Evolutionary conservation across 2,329 filamentous ascomycete genomes (phyloP).

Genomic region (Clarireedia sp.): DNA sequence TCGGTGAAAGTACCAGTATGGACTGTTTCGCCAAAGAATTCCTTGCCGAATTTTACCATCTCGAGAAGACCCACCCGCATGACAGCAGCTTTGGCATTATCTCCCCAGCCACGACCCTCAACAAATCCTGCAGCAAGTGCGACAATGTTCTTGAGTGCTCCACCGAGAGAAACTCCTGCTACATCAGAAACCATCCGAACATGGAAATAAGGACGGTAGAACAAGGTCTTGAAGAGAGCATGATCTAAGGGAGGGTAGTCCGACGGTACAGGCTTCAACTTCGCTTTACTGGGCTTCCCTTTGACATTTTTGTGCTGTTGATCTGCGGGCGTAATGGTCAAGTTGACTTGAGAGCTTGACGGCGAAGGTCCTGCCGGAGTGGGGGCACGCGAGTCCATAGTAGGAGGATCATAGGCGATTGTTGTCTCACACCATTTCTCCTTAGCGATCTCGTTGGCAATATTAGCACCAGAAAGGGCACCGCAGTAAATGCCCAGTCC

Average conservation of each 20-base stretch:
- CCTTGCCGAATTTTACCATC: conserved; percentile 92
- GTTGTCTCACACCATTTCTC: conserved; percentile 98
- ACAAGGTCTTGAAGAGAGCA: conserved; percentile 71
- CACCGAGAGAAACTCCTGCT: conserved; percentile 90
- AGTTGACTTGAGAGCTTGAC: conserved; percentile 39
- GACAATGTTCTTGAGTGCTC: conserved; percentile 94
- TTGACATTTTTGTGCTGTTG: conserved; percentile 61
- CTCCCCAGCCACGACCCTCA: conserved; percentile 91
- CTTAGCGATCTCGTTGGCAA: conserved; percentile 85
- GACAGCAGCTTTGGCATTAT: conserved; percentile 97
- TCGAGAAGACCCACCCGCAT: conserved; percentile 95
- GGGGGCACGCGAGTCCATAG: conserved; percentile 73
- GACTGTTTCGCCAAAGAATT: conserved; percentile 81
- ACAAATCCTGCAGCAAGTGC: conserved; percentile 92
- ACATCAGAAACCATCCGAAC: conserved; percentile 90
- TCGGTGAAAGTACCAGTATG: conserved; percentile 88
- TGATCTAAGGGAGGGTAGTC: conserved; percentile 87
- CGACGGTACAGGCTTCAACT: conserved; percentile 65
- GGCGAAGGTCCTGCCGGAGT: conserved; percentile 49
- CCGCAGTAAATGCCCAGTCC: conserved; percentile 93
- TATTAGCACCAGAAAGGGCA: conserved; percentile 90
- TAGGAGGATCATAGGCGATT: conserved; percentile 88
- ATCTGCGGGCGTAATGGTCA: conserved; percentile 37
- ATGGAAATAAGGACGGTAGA: conserved; percentile 96
- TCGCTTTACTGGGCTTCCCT: conserved; percentile 58